Evolutionary conservation across 306 rosid species (phyloP).

Genomic region (Vicia sativa): DNA sequence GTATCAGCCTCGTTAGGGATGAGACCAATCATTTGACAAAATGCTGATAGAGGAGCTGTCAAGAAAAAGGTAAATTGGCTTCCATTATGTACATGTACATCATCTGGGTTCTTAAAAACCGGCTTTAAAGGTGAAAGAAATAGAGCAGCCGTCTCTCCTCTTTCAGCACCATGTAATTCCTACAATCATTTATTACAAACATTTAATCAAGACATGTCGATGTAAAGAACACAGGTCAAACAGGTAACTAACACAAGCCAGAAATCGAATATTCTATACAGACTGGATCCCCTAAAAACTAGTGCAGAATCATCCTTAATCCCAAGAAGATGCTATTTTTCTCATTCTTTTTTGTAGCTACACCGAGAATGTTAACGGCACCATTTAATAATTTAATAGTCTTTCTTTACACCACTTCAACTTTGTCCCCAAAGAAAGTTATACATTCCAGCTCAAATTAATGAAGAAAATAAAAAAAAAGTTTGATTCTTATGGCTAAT

Average conservation of each 20-base stretch:
- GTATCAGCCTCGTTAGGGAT: constrained; percentile 49
- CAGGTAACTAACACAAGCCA: background rate
- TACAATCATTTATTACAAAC: constrained; percentile 45
- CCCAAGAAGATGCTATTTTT: constrained; percentile 27
- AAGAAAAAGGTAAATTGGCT: constrained; percentile 94
- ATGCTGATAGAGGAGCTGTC: constrained; percentile 90
- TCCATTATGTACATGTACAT: constrained; percentile 64
- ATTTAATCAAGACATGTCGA: constrained; percentile 30
- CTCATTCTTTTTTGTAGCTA: constrained; percentile 11
- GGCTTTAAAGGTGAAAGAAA: constrained; percentile 89
- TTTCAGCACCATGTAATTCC: constrained; percentile 89
- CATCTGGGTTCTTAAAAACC: constrained; percentile 62
- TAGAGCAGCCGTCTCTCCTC: constrained; percentile 86
- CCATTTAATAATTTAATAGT: constrained; percentile 9
- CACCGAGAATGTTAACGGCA: constrained; percentile 13
- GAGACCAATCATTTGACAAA: constrained; percentile 84
- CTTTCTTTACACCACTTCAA: constrained; percentile 17
- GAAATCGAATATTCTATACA: constrained; percentile 14
- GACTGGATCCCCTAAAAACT: constrained; percentile 4
- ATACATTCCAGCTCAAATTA: constrained; percentile 27
- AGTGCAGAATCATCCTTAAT: constrained; percentile 21
- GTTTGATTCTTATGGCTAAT: constrained; percentile 7
- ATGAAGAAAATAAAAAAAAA: constrained; percentile 17
- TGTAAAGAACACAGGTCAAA: constrained; percentile 21
- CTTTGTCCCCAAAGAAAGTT: constrained; percentile 12